phyloP scores from a whole-genome alignment of 2,329 filamentous ascomycete species.

The Calcarisporium arbuscula region DNA sequence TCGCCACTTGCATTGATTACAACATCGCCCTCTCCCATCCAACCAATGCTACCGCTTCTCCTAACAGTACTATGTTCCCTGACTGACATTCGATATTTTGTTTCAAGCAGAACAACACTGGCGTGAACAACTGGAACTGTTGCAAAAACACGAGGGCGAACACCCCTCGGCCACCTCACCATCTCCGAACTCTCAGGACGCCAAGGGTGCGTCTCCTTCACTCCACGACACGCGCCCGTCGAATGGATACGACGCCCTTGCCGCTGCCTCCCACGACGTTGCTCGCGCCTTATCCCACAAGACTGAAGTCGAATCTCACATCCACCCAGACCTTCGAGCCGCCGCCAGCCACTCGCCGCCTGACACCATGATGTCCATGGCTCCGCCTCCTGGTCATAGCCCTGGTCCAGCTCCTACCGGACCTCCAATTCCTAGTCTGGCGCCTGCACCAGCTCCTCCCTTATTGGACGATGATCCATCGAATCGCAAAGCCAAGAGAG shows the following conservation, averaged over 20 bases:
- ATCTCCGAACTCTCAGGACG: conserved; percentile 21
- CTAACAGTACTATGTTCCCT: neutral
- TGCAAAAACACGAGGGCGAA: conserved; percentile 32
- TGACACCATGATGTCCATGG: conserved; percentile 33
- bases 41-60: too few relatives aligned
- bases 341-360: conserved; percentile 18
- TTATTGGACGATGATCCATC: conserved; percentile 17
- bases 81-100: conserved; percentile 16
- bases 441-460: conserved; percentile 23
- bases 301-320: conserved; percentile 37
- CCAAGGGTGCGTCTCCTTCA: conserved; percentile 21
- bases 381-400: conserved; percentile 24
- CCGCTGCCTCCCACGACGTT: conserved; percentile 27
- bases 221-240: conserved; percentile 24
- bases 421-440: conserved; percentile 20
- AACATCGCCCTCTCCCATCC: too few relatives aligned
- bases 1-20: neutral
- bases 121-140: conserved; percentile 37
- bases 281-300: conserved; percentile 26
- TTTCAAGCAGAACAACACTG: conserved; percentile 32
- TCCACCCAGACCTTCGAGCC: conserved; percentile 42
- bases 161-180: conserved; percentile 23
- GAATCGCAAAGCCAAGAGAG: conserved; percentile 75
- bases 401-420: conserved; percentile 20
- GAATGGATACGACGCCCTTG: conserved; percentile 41